Percentiles rank a stretch among this genome's conserved stretches.
Conservation (phyloP, 2,329 filamentous ascomycete genomes). For the Ophiostoma ips region DNA sequence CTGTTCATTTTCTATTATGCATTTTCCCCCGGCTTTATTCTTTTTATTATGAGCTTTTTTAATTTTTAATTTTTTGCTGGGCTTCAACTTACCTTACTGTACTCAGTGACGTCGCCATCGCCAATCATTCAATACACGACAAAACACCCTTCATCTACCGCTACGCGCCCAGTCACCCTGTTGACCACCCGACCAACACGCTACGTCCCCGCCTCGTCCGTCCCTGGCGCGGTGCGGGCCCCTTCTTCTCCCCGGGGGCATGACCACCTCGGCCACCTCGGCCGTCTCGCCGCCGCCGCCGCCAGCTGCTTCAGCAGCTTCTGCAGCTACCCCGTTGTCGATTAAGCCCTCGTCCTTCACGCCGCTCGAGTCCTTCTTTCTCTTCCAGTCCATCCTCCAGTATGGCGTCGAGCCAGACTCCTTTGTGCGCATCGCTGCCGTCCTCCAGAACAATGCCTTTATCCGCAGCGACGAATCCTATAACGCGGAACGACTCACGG, state of each 20-base stretch:
- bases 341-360: slow-evolving; percentile 16
- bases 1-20: too few relatives aligned
- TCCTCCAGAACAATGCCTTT: slow-evolving; percentile 59
- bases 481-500: slow-evolving; percentile 58
- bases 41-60: too few relatives aligned
- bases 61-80: too few relatives aligned
- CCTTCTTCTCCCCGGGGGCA: slow-evolving; percentile 17
- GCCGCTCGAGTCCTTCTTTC: slow-evolving; percentile 22
- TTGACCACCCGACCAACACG: not conserved
- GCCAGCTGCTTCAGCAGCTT: not conserved
- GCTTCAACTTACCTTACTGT: too few relatives aligned
- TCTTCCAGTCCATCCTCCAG: slow-evolving; percentile 21
- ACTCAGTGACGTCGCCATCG: too few relatives aligned
- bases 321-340: not conserved
- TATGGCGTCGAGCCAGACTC: slow-evolving; percentile 19
- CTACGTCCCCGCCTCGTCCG: slow-evolving; percentile 16
- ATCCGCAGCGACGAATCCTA: slow-evolving; percentile 57
- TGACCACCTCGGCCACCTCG: slow-evolving; percentile 19
- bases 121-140: too few relatives aligned
- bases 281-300: not conserved
- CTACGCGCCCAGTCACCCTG: not conserved
- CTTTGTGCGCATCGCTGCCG: slow-evolving; percentile 30
- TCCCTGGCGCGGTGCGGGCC: slow-evolving; percentile 20
- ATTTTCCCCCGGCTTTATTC: too few relatives aligned
- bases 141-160: not conserved